Evolutionary conservation across 768 basidiomycete genomes (phyloP), one percentile per base, ranked within the genome.

Genomic region (Trametopsis cervina): DNA sequence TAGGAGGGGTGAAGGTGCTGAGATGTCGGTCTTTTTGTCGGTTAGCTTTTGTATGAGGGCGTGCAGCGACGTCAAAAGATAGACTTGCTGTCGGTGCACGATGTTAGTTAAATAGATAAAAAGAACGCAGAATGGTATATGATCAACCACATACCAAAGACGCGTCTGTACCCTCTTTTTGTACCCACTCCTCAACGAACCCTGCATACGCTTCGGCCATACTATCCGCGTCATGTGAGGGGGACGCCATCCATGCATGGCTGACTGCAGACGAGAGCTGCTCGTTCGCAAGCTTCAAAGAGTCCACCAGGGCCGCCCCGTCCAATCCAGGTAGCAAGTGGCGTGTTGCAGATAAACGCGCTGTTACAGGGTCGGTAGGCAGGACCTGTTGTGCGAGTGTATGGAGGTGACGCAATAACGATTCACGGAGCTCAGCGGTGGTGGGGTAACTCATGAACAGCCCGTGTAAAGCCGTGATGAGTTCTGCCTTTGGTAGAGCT

Each of bases 261-360:
- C 49, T 43, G 37, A 60, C 42, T 23, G 58, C 54, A 56, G 68
- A 62, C 54, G 75, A 67, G 68, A 86, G 64, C 51, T 71, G 70
- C 26, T 69, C 72, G 51, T 83, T 69, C 23, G 71, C 71, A 20
- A 52, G 54, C 42, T 69, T 73, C 55, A 81, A 65, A n/a, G 68
- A 72, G 46, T 82, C 79, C 6, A 83, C 75, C 51, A 87, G 72
- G 21, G 65, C 63, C 24, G 69, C 69, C 35, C 79, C 81, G 3
- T 64, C 65, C 36, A 72, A 47, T n/a, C 63, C 64, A 24, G 63
- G 53, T 4, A 57, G 56, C 26, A 69, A 57, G 40, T 41, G 41
- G 18, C 65, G 62, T 15, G 71, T 73, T 4, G 73, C 73, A 37
- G 61, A 60, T 25, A 75, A 60, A 52, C 61, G 63, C 25, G 70